These are phyloP conservation scores for Yamadazyma conglobata DNA, from an alignment of 1,139 yeast genomes.

Conservation along the genomic window DNA sequence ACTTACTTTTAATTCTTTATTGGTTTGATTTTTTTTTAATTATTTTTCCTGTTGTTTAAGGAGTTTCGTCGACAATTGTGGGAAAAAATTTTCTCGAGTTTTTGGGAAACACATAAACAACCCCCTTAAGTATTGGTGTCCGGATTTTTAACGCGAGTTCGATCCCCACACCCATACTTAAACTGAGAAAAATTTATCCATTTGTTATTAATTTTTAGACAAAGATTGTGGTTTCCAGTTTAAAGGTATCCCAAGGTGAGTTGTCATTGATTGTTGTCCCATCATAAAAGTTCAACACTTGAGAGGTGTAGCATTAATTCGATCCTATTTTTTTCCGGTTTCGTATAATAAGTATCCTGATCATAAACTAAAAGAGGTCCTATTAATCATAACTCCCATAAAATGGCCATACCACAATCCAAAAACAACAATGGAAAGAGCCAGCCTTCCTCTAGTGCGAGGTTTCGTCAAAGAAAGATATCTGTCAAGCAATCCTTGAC, in stretches of 20 bases:
- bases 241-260: too few species aligned
- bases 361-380: too few species aligned
- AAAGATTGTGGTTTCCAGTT: too few species aligned
- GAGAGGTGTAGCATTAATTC: too few species aligned
- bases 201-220: too few species aligned
- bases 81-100: slow-evolving; percentile 2
- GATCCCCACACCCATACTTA: slow-evolving; percentile 7
- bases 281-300: too few species aligned
- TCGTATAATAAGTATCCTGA: too few species aligned
- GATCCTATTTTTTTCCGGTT: too few species aligned
- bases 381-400: too few species aligned
- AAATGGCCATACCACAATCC: slow-evolving; percentile 30
- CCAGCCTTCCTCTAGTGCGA: slow-evolving; percentile 50
- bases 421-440: slow-evolving; percentile 28
- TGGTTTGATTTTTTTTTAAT: not conserved
- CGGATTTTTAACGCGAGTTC: slow-evolving; percentile 1
- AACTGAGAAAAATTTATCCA: too few species aligned
- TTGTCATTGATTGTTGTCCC: too few species aligned
- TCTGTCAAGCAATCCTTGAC: slow-evolving; percentile 87
- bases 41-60: slow-evolving; percentile 1
- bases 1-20: too few species aligned
- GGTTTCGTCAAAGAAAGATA: slow-evolving; percentile 88
- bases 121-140: slow-evolving; percentile 6
- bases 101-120: slow-evolving; percentile 1
- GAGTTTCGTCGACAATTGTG: slow-evolving; percentile 5